Base-by-base conservation (phyloP, 1,284 basidiomycete species). In the Ceratobasidium sp. region DNA sequence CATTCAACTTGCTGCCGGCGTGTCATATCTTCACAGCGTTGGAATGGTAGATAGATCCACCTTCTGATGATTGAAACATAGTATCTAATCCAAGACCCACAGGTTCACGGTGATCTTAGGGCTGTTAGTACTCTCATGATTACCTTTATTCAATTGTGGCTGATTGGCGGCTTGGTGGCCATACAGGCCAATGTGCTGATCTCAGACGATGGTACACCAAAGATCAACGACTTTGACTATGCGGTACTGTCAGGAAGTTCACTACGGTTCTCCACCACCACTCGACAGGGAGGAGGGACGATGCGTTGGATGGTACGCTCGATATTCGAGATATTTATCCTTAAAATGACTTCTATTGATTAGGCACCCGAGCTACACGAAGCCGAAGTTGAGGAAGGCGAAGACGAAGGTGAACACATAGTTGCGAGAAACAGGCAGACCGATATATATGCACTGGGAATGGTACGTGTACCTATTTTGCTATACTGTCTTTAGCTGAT, bases 371-470 rank as follows among this genome's bases (percentile, higher is more conserved):
- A 55, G 26, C 14, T 55, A 5, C 6, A 11, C 8, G 49, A 52
- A 23, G 11, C 35, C 11, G 11, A 11, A 38, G 4, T 5, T 38
- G 35, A n/a, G n/a, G 52, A 28, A 28, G 18, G 6, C 35, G 35
- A 38, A 5, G 35, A 38, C 35, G 35, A 38, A 11, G 35, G 11
- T 11, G 35, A 38, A 38, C 4, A 4, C 35, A 4, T 11, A 4
- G 6, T 11, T 38, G 35, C 11, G 35, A 38, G 35, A 38, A 5
- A 6, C 28, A 26, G 6, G 8, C 8, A 55, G 28, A 16, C 52
- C 28, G 52, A 55, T 28, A 21, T 55, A 21, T 55, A 55, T 16
- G 21, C 52, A 28, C 52, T 55, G 5, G 52, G 52, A 55, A 55
- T 55, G 52, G 52, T 55, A 55, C 7, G 28, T 55, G 6, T 21